Evolutionary conservation across 1,284 basidiomycete genomes (phyloP), one percentile per base, ranked within the genome.

Genomic region (Pseudozyma pruni): DNA sequence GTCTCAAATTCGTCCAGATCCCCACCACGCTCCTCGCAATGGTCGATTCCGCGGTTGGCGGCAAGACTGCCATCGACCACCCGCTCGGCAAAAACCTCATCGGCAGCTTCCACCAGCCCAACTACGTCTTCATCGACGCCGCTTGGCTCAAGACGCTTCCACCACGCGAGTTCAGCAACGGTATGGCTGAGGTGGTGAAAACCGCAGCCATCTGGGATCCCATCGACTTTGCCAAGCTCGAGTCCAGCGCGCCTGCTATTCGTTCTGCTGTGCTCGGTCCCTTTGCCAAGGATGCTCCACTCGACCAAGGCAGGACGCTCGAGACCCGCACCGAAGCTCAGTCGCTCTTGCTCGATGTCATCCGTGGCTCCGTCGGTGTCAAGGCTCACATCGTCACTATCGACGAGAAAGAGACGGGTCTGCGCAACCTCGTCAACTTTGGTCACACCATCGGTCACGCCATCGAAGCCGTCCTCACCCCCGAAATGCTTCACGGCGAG

Each of bases 61-160:
- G 95, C 43, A 98, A 98, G 79, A 98, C 96, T 0, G 96, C 95
- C 29, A 95, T 98, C 72, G 96, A 98, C 83, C 97, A 94, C 0
- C 93, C 90, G 4, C 89, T 90, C 71, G 96, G 95, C 63, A 99
- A 99, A 86, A 99, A 99, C 84, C 87, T 98, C 73, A 92, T 98
- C 74, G 96, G 95, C 67, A 91, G 95, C 4, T 99, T 99, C 86
- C 94, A 94, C 91, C 96, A 98, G 84, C 95, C 95, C 1, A 88
- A 90, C 78, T 98, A 91, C 85, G 91, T 98, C 82, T 99, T 99
- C 84, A 96, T 98, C 75, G 96, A 99, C 83, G 90, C 93, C 16
- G 90, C 94, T 0, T 96, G 96, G 86, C 88, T 99, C 62, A 91
- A 93, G 75, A 95, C 93, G 1, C 89, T 99, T 5, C 94, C 94